Percentiles rank a stretch among this genome's conserved stretches.
Evolutionary conservation across 179 eudicot species (phyloP).

Genomic region (Amaranthus tricolor): DNA sequence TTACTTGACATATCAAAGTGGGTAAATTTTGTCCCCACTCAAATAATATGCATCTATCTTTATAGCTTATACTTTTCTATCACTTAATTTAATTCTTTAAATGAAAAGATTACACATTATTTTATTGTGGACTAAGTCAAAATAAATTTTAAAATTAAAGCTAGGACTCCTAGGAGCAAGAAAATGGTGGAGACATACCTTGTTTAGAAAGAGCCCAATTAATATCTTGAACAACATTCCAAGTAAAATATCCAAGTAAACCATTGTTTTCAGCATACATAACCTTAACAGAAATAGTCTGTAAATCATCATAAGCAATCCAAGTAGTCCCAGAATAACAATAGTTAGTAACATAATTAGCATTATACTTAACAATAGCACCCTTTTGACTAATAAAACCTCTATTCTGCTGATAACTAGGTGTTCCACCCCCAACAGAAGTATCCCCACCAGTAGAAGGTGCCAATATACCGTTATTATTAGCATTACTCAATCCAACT

Average conservation of each 20-base stretch:
- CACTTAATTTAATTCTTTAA: too few species aligned
- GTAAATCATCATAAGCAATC: conserved; percentile 71
- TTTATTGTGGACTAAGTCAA: too few species aligned
- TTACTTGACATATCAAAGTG: too few species aligned
- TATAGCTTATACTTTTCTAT: too few species aligned
- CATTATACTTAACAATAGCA: conserved; percentile 40
- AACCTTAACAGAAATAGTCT: conserved; percentile 42
- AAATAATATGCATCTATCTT: too few species aligned
- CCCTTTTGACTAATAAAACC: conserved; percentile 25
- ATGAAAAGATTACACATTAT: too few species aligned
- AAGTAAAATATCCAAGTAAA: conserved; percentile 72
- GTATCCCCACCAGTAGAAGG: conserved; percentile 38
- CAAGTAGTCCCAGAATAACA: conserved; percentile 60
- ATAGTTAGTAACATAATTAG: conserved; percentile 44
- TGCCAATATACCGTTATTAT: conserved; percentile 41
- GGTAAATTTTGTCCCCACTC: too few species aligned
- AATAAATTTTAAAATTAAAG: too few species aligned
- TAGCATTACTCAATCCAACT: conserved; percentile 44
- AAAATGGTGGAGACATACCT: too few species aligned
- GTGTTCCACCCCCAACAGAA: conserved; percentile 15
- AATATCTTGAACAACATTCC: conserved; percentile 65
- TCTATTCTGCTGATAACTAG: conserved; percentile 28
- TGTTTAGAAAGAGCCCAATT: conserved; percentile 55
- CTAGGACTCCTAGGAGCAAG: too few species aligned
- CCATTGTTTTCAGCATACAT: conserved; percentile 44